phyloP scores from a whole-genome alignment of 805 yeast genomes.

The Ogataea angusta region DNA sequence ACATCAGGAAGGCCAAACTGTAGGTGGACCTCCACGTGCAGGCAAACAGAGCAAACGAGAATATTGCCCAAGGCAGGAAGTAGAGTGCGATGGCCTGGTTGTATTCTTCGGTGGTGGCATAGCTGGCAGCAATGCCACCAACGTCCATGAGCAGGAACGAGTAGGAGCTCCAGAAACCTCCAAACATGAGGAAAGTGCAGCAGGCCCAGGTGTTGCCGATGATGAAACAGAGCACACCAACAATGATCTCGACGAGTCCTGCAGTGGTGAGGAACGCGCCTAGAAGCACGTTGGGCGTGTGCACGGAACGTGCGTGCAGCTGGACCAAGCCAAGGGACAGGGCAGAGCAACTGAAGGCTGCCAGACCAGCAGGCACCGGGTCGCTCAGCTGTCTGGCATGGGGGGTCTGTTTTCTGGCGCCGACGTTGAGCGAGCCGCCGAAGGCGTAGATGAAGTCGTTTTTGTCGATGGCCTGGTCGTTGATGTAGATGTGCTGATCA shows the following conservation, averaged over 20 bases:
- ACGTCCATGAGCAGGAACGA: conserved; percentile 43
- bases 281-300: conserved; percentile 40
- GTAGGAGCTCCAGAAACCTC: conserved; percentile 53
- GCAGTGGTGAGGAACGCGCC: conserved; percentile 48
- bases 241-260: conserved; percentile 47
- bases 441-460: conserved; percentile 61
- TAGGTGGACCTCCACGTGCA: conserved; percentile 49
- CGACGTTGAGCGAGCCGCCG: conserved; percentile 53
- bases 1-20: conserved; percentile 38
- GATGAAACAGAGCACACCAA: conserved; percentile 50
- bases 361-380: conserved; percentile 54
- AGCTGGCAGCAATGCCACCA: conserved; percentile 41
- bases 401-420: conserved; percentile 32
- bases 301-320: conserved; percentile 46
- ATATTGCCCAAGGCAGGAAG: conserved; percentile 51
- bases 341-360: conserved; percentile 45
- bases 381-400: conserved; percentile 34
- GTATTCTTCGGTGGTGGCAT: conserved; percentile 36
- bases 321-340: conserved; percentile 46
- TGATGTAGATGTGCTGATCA: conserved; percentile 40
- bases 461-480: conserved; percentile 42
- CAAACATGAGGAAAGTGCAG: conserved; percentile 50
- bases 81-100: conserved; percentile 46
- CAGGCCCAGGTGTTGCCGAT: conserved; percentile 56
- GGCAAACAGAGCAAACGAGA: conserved; percentile 43